phyloP scores from a whole-genome alignment of 2,329 filamentous ascomycete genomes.

The Arthrobotrys sphaeroides region DNA sequence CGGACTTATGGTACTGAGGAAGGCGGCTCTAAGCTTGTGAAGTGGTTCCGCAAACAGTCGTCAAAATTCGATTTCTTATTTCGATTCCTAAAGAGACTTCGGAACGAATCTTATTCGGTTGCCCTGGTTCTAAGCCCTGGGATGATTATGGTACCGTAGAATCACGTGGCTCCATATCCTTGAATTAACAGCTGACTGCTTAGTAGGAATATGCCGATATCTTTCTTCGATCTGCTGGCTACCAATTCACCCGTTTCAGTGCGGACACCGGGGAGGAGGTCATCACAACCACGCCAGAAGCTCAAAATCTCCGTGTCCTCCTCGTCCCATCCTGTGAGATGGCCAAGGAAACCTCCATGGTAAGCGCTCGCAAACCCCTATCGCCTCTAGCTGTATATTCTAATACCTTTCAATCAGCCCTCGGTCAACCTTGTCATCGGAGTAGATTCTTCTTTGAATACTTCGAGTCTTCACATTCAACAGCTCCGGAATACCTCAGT shows the following conservation, averaged over 20 bases:
- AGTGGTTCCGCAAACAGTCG: slow-evolving; percentile 45
- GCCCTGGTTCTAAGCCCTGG: slow-evolving; percentile 30
- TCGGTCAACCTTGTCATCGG: slow-evolving; percentile 24
- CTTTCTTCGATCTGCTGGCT: slow-evolving; percentile 24
- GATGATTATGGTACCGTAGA: slow-evolving; percentile 28
- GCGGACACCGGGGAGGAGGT: background rate
- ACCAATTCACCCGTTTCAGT: slow-evolving; percentile 23
- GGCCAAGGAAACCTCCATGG: background rate
- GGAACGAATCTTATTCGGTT: slow-evolving; percentile 15
- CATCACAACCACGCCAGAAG: background rate
- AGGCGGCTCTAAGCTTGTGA: slow-evolving; percentile 22
- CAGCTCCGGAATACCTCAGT: background rate
- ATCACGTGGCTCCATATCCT: background rate
- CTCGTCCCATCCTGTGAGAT: slow-evolving; percentile 20
- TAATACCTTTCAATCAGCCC: slow-evolving; percentile 22
- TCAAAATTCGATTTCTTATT: slow-evolving; percentile 39
- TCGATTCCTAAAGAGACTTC: slow-evolving; percentile 12
- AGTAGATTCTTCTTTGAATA: slow-evolving; percentile 36
- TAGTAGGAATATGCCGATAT: slow-evolving; percentile 27
- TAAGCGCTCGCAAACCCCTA: background rate
- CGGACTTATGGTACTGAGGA: background rate
- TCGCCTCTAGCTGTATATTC: background rate
- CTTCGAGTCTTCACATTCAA: slow-evolving; percentile 6
- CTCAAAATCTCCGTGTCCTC: slow-evolving; percentile 10
- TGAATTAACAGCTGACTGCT: background rate